phyloP scores from a whole-genome alignment of 768 basidiomycete genomes.

The Sistotremastrum niveocremeum region DNA sequence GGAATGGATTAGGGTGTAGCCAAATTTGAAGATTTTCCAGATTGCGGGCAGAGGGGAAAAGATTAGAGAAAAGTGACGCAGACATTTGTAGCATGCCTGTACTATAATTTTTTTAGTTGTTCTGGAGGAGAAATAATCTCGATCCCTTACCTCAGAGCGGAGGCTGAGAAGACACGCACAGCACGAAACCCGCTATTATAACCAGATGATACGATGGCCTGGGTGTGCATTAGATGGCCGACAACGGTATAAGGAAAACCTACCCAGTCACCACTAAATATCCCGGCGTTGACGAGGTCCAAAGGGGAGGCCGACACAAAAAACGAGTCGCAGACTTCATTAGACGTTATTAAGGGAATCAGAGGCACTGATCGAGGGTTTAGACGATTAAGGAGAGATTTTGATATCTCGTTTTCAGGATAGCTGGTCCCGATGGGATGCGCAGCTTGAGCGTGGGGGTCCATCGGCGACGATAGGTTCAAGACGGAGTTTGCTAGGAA shows the following conservation, averaged over 20 bases:
- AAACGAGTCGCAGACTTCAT: constrained; percentile 27
- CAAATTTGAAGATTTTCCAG: constrained; percentile 15
- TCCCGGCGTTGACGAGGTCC: constrained; percentile 53
- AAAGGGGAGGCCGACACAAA: constrained; percentile 48
- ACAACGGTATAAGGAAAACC: constrained; percentile 6
- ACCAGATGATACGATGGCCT: constrained; percentile 39
- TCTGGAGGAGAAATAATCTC: background rate
- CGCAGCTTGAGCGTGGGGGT: constrained; percentile 6
- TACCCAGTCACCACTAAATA: constrained; percentile 73
- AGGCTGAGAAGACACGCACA: constrained; percentile 42
- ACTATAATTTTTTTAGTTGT: constrained; percentile 19
- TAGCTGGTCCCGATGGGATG: background rate
- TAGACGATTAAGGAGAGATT: background rate
- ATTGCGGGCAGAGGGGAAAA: background rate
- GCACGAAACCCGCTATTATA: constrained; percentile 30
- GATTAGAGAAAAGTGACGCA: background rate
- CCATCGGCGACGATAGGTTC: constrained; percentile 16
- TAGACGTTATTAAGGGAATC: background rate
- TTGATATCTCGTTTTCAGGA: background rate
- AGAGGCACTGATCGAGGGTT: background rate
- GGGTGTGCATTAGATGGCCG: constrained; percentile 3
- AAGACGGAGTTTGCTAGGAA: constrained; percentile 47
- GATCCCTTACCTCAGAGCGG: constrained; percentile 21
- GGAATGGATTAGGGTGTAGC: constrained; percentile 46
- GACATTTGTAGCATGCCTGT: background rate